phyloP scores from a whole-genome alignment of 2,329 filamentous ascomycete genomes.

The Fusarium sp. region DNA sequence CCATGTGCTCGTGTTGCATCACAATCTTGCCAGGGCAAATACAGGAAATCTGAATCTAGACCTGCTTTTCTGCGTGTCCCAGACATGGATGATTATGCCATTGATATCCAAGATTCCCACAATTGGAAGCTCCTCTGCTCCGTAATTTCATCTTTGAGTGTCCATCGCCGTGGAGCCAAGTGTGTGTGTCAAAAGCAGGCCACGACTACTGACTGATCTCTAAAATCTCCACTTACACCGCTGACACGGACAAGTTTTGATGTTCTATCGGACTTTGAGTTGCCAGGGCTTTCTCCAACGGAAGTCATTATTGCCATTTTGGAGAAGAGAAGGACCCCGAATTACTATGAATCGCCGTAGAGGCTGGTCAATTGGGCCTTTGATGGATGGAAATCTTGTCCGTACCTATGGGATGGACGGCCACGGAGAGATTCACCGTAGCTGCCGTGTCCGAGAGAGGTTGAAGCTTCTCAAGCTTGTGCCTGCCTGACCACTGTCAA shows the following conservation, averaged over 20 bases:
- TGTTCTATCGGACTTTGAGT: not conserved
- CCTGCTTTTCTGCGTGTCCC: not conserved
- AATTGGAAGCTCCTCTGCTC: conserved; percentile 9
- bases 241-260: not conserved
- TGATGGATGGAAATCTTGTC: not conserved
- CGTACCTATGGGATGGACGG: not conserved
- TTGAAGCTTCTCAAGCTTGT: not conserved
- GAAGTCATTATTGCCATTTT: not conserved
- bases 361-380: not conserved
- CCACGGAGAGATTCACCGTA: conserved; percentile 24
- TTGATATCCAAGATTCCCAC: conserved; percentile 11
- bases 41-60: not conserved
- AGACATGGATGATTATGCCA: conserved; percentile 3
- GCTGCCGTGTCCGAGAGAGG: conserved; percentile 16
- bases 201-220: not conserved
- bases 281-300: conserved; percentile 1
- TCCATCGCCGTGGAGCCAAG: conserved; percentile 4
- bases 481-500: not conserved
- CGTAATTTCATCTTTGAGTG: conserved; percentile 2
- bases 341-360: not conserved
- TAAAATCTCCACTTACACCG: conserved; percentile 7
- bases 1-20: conserved; percentile 18
- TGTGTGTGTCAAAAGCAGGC: conserved; percentile 15
- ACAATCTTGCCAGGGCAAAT: not conserved
- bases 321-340: not conserved